Evolutionary conservation across 2,329 filamentous ascomycete species (phyloP).

Genomic region (Sphaerulina populicola): DNA sequence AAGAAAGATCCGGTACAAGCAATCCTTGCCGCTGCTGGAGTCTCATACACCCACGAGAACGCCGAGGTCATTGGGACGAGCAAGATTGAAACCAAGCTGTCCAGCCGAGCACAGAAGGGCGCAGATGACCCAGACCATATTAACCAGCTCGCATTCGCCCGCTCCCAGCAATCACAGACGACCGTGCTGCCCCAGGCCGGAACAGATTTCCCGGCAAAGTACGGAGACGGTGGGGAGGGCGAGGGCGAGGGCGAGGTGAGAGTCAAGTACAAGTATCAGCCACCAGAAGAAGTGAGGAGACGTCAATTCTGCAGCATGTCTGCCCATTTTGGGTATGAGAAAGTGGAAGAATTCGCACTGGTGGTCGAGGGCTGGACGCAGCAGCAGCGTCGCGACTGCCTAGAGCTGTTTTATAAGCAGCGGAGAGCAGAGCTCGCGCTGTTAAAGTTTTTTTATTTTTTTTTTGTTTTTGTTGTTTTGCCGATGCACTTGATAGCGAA

Average conservation of each 20-base stretch:
- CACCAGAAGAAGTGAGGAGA: constrained; percentile 62
- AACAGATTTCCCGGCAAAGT: not conserved
- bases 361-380: constrained; percentile 87
- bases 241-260: constrained; percentile 30
- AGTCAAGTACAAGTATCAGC: constrained; percentile 57
- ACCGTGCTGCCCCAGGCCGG: constrained; percentile 5
- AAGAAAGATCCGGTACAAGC: constrained; percentile 72
- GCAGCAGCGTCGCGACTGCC: constrained; percentile 65
- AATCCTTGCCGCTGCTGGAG: constrained; percentile 77
- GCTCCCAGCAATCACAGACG: constrained; percentile 42
- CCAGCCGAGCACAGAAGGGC: constrained; percentile 61
- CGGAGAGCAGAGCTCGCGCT: constrained; percentile 39
- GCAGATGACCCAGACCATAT: constrained; percentile 46
- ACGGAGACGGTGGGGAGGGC: not conserved
- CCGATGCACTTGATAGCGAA: not conserved
- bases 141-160: constrained; percentile 35
- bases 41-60: constrained; percentile 94
- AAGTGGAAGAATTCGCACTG: constrained; percentile 75
- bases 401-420: constrained; percentile 70
- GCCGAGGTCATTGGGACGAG: constrained; percentile 87
- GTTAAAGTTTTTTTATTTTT: not conserved
- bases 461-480: too few relatives aligned
- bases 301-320: constrained; percentile 92
- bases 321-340: constrained; percentile 63
- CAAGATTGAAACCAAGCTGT: constrained; percentile 81